Percentiles rank a stretch among this genome's conserved stretches.
These are phyloP conservation scores for Blastomyces percursus DNA, from an alignment of 2,329 filamentous ascomycete genomes.

Conservation along the genomic window DNA sequence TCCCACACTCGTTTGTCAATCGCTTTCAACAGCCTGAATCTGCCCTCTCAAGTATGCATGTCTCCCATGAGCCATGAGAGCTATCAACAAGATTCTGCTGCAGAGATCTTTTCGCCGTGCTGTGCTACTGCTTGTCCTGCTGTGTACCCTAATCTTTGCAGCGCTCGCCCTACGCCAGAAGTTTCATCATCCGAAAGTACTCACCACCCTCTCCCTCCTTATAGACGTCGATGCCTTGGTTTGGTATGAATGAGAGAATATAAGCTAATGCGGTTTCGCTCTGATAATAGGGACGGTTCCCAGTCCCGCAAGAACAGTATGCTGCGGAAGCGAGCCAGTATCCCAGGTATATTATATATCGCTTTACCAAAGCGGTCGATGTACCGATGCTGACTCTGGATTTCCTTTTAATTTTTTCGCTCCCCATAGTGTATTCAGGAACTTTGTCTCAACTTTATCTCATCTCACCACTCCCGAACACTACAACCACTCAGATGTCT, in stretches of 20 bases:
- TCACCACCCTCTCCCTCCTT: no score
- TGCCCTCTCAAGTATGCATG: background rate
- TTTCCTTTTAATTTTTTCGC: no score
- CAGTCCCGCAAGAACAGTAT: background rate
- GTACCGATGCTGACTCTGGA: background rate
- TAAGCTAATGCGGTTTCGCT: background rate
- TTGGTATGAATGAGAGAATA: background rate
- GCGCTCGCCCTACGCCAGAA: background rate
- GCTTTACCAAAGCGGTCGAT: background rate
- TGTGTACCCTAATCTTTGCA: background rate
- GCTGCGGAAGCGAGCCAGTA: background rate
- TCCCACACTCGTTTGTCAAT: background rate
- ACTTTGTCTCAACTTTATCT: background rate
- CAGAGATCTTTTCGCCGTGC: background rate
- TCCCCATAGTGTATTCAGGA: background rate
- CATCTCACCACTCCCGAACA: background rate
- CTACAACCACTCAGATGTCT: background rate
- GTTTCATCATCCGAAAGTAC: background rate
- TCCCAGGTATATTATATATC: background rate
- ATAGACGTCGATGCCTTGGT: background rate
- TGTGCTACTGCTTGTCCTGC: background rate
- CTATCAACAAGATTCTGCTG: constrained; percentile 1
- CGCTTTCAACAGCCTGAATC: background rate
- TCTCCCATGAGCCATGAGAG: constrained; percentile 1
- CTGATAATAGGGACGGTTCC: background rate